Percentiles rank a stretch among this genome's conserved stretches.
Evolutionary conservation across 164 flowering plant species (phyloP).

Genomic region (Cinnamomum chago): DNA sequence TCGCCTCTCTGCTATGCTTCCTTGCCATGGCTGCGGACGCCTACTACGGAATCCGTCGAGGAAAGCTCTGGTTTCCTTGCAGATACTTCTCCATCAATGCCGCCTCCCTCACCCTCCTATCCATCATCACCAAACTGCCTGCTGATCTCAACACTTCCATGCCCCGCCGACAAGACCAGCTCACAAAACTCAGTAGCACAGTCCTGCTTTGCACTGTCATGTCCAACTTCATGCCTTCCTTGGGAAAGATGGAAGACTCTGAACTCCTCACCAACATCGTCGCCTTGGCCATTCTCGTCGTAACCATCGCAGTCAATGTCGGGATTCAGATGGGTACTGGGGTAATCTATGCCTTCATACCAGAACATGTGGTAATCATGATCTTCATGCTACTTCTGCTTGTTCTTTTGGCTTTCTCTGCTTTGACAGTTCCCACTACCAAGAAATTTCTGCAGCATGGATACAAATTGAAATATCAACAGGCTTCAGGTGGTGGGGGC

Average conservation of each 20-base stretch:
- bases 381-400: conserved; percentile 10
- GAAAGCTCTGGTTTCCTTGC: conserved; percentile 56
- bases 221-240: conserved; percentile 7
- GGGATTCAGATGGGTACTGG: conserved; percentile 10
- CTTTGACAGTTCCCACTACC: conserved; percentile 5
- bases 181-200: conserved; percentile 16
- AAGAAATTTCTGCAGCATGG: conserved; percentile 3
- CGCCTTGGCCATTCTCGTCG: conserved; percentile 7
- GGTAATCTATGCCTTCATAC: conserved; percentile 8
- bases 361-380: conserved; percentile 5
- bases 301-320: conserved; percentile 4
- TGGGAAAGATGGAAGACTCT: conserved; percentile 5
- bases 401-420: background rate
- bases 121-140: conserved; percentile 46
- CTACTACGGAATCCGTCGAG: conserved; percentile 25
- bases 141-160: conserved; percentile 65
- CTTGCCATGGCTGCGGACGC: conserved; percentile 46
- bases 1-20: conserved; percentile 45
- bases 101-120: conserved; percentile 44
- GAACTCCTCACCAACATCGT: conserved; percentile 3
- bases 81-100: conserved; percentile 54
- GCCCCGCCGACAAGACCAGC: conserved; percentile 5
- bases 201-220: conserved; percentile 8
- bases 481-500: background rate
- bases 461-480: background rate